Base-by-base conservation (phyloP, 192 early-diverging fungal species). In the Diversispora eburnea region DNA sequence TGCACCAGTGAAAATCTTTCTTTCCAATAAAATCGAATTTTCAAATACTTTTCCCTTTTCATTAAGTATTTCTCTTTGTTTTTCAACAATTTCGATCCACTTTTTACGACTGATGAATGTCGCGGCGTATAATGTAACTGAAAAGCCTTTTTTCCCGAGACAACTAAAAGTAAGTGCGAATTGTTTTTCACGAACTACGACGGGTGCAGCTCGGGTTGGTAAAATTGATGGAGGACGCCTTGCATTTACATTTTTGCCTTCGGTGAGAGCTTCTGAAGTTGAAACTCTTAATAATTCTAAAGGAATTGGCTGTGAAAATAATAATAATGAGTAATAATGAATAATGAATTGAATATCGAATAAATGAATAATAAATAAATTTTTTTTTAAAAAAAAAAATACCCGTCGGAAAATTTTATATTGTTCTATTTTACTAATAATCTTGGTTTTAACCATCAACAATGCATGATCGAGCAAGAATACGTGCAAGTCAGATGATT, bases 391-490 rank as follows among this genome's bases (percentile, higher is more conserved):
- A 25, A 45, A 12, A 46, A 33, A 55, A 20, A 74, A 71, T 77
- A 85, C 84, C 77, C 78, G 77, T 70, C 79, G 80, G 61, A 86
- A 79, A 9, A 91, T 77, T 63, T 88, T 91, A 72, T 81, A 88
- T 67, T 87, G 84, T 51, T 88, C 89, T 4, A 82, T 79, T 49
- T 86, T 81, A 69, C 84, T 79, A 48, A 85, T 82, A 15, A 78
- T 81, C 77, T 90, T 93, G 66, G 81, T 79, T 72, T 89, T 91
- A 69, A 89, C 87, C 76, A 93, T 83, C 41, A 94, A 78, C n/a
- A 94, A 75, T 73, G 88, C 86, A 82, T 98, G 91, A 77, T 99
- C 97, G 47, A 99, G 88, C 54, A 98, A 76, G 74, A 92, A 91
- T 25, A 97, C 86, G 55, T 86, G 83, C 33, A 96, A 73, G 45